These are phyloP conservation scores for Moesziomyces sp. DNA, from an alignment of 1,284 basidiomycete genomes.

Conservation along the genomic window DNA sequence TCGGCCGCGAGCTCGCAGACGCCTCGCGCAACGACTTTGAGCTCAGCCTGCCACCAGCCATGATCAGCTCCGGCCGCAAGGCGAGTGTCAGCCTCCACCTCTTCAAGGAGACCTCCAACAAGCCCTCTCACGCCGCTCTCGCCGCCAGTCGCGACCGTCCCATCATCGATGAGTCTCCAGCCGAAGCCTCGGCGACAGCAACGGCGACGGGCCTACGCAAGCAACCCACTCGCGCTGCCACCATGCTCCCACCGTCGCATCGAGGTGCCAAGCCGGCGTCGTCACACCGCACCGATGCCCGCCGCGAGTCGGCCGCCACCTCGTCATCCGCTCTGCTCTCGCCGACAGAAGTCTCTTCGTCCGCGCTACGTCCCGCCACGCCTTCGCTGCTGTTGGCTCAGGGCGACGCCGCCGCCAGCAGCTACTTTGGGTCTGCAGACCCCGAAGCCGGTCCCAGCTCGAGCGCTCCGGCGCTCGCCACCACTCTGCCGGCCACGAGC, in stretches of 20 bases:
- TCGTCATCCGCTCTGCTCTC: slow-evolving; percentile 8
- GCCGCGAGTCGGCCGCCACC: background rate
- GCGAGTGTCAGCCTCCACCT: slow-evolving; percentile 60
- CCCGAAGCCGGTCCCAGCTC: slow-evolving; percentile 7
- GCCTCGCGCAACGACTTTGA: slow-evolving; percentile 32
- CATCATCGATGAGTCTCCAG: slow-evolving; percentile 18
- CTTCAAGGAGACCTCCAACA: slow-evolving; percentile 59
- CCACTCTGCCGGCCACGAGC: background rate
- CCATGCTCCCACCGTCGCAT: slow-evolving; percentile 17
- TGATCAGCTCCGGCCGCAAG: slow-evolving; percentile 59
- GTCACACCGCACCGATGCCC: slow-evolving; percentile 4
- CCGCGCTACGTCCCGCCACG: slow-evolving; percentile 27
- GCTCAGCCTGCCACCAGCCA: slow-evolving; percentile 48
- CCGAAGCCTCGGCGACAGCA: slow-evolving; percentile 7
- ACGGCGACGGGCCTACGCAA: slow-evolving; percentile 15
- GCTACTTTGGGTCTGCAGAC: slow-evolving; percentile 15
- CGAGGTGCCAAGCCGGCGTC: slow-evolving; percentile 8
- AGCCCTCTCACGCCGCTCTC: slow-evolving; percentile 27
- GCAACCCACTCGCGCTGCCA: slow-evolving; percentile 13
- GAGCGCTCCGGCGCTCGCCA: slow-evolving; percentile 17
- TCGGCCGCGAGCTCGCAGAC: slow-evolving; percentile 23
- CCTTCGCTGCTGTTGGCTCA: slow-evolving; percentile 36
- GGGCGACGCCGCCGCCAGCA: slow-evolving; percentile 3
- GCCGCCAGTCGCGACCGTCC: slow-evolving; percentile 23
- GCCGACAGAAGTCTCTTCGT: slow-evolving; percentile 2